Evolutionary conservation across 179 eudicot genomes (phyloP), one percentile per base, ranked within the genome.

Genomic region (Spergularia azorica): DNA sequence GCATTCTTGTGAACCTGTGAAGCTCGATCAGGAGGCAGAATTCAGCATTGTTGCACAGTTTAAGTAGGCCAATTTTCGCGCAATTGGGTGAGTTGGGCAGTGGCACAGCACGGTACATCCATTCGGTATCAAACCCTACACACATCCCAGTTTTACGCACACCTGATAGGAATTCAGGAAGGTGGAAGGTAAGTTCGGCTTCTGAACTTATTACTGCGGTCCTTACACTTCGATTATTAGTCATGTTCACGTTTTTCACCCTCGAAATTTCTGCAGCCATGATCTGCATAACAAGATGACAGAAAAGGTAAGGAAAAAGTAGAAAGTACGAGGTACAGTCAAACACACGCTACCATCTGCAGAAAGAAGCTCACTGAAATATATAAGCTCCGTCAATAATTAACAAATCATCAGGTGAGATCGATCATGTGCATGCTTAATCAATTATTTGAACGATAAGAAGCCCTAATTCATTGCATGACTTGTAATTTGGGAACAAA

Each of bases 71-170:
- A 70, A 52, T 21, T 56, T 52, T 51, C 21, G 73, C 73, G 6
- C 39, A 55, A 3, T 12, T 55, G n/a, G 58, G 58, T 55, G 58
- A 20, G 14, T 18, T 68, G 38, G 20, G 51, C 48, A 12, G 13
- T 39, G 58, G 20, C 39, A 6, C 72, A 12, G 9, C 4, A 1
- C 17, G 72, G 73, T 2, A 51, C 73, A 26, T 69, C 73, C 73
- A 69, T 69, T 69, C 73, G 3, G 73, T 69, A 60, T 52, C 73
- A 43, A 69, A 69, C 1, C 73, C 73, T 2, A 69, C 73, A 21
- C 21, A 21, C 43, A 51, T 14, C 14, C 61, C 18, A 10, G 10
- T 16, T 3, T 17, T 66, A 1, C 21, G 14, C 0, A 50, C 54
- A 26, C 60, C 64, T 55, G 75, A 71, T 58, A 56, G 36, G 51